A percentile compares a stretch with the other conserved stretches of the same genome.
Conservation (phyloP, 2,329 filamentous ascomycete genomes). For the Dryadomyces sulphureus region DNA sequence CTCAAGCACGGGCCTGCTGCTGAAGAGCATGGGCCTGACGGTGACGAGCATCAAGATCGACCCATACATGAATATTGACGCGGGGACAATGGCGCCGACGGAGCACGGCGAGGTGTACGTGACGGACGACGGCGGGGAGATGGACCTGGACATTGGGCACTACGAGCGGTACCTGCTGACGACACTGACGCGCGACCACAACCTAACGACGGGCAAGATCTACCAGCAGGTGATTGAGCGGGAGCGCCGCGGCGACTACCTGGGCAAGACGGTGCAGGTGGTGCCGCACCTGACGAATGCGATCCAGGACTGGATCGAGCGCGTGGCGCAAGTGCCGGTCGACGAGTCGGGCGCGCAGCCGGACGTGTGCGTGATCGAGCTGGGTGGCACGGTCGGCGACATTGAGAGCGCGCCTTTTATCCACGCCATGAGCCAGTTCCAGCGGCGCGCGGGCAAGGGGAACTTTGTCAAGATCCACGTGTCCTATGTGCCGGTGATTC, state of each 20-base stretch:
- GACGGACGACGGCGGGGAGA: constrained; percentile 64
- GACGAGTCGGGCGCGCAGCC: constrained; percentile 72
- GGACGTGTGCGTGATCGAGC: constrained; percentile 74
- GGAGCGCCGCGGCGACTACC: constrained; percentile 54
- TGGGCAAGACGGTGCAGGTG: constrained; percentile 79
- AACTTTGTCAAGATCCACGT: constrained; percentile 88
- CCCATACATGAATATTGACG: constrained; percentile 28
- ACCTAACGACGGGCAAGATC: constrained; percentile 96
- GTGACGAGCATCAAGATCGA: constrained; percentile 41
- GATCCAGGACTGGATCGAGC: constrained; percentile 85
- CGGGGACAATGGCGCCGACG: constrained; percentile 21
- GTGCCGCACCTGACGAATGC: constrained; percentile 86
- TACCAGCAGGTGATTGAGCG: constrained; percentile 76
- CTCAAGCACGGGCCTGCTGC: constrained; percentile 40
- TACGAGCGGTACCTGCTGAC: constrained; percentile 62
- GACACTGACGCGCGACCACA: constrained; percentile 72
- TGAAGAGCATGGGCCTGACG: constrained; percentile 69
- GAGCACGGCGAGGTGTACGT: constrained; percentile 82
- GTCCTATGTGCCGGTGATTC: constrained; percentile 61
- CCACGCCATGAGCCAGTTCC: constrained; percentile 69
- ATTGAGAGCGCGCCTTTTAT: constrained; percentile 82
- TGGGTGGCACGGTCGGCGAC: constrained; percentile 56
- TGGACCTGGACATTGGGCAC: constrained; percentile 41
- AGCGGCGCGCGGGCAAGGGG: constrained; percentile 53
- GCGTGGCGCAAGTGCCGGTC: constrained; percentile 71